Base-by-base conservation (phyloP, 2,329 filamentous ascomycete genomes). In the Diaporthe vexans region DNA sequence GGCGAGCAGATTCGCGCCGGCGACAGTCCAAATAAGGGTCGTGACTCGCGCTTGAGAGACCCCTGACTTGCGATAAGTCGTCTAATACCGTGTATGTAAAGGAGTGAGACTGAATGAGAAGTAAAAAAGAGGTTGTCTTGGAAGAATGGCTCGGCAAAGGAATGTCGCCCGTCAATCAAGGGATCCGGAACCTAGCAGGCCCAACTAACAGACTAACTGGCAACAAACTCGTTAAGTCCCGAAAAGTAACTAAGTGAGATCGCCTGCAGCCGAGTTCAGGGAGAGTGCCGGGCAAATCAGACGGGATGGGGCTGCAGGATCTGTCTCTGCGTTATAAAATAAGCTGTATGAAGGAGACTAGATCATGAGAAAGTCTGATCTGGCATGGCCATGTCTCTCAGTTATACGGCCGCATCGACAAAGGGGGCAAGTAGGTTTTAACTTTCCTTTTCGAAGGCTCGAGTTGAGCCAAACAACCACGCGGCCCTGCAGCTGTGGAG, bases 111-210 rank as follows among this genome's bases (percentile, higher is more conserved):
- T 40, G 63, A 24, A 51, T 51, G 8, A 11, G 6, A 11, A 19
- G 19, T 67, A 21, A 33, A 54, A 54, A 67, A 40, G 13, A 48
- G 6, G 13, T 68, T 68, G 63, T 68, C 63, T 68, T 68, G 40
- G 48, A 40, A 52, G 46, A 17, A 29, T 43, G 19, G 63, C 48
- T 68, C 63, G 63, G 63, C 63, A 54, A 54, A 68, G 63, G 63
- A 68, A 68, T 68, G 48, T 68, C 63, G 63, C 52, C 33, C 4
- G 63, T 68, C 63, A 68, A 68, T 68, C 63, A 68, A 68, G 63
- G 63, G 63, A 68, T 52, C n/a, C 63, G 63, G 46, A 54, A 37
- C 46, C 63, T 9, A 67, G 46, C 46, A 67, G 63, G 46, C 63
- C 40, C 4, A 43, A 19, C 40, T 43, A 43, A 37, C 29, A 33